Conservation (phyloP, 2,329 filamentous ascomycete species). For the Pseudopyrenochaeta lycopersici region DNA sequence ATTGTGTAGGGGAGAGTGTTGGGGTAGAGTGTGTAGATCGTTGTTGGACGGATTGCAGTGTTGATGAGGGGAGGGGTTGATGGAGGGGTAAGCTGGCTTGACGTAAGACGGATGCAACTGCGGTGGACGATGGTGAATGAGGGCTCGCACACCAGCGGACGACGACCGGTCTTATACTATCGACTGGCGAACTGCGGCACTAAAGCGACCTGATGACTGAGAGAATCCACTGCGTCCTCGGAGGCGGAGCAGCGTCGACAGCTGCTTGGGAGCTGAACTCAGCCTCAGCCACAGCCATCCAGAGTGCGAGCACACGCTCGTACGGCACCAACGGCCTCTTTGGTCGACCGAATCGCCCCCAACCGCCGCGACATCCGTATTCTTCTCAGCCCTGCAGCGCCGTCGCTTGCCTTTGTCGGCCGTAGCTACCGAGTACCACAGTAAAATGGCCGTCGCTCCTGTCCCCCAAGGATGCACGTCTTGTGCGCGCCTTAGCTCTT, state of each 20-base stretch:
- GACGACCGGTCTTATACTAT: constrained; percentile 23
- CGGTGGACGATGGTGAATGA: constrained; percentile 14
- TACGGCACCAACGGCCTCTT: constrained; percentile 27
- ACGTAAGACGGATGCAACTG: constrained; percentile 21
- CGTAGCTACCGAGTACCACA: constrained; percentile 5
- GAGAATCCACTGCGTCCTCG: constrained; percentile 21
- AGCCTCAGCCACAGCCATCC: constrained; percentile 39
- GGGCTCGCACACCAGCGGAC: constrained; percentile 15
- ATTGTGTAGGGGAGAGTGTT: constrained; percentile 44
- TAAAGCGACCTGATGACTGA: constrained; percentile 35
- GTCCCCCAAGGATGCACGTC: constrained; percentile 1
- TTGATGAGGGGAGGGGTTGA: constrained; percentile 19
- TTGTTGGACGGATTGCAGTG: constrained; percentile 1
- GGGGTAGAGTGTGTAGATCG: background rate
- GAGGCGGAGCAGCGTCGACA: constrained; percentile 40
- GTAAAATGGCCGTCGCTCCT: no score
- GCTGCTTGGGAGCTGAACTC: constrained; percentile 35
- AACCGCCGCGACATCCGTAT: constrained; percentile 18
- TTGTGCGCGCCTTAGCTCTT: constrained; percentile 12
- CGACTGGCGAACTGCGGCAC: constrained; percentile 23
- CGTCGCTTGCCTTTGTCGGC: background rate
- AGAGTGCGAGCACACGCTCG: constrained; percentile 20
- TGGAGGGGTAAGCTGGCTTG: constrained; percentile 7
- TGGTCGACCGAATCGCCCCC: constrained; percentile 14
- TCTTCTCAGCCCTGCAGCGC: constrained; percentile 5